Evolutionary conservation across 2,329 filamentous ascomycete genomes (phyloP), one percentile per base, ranked within the genome.

Genomic region (Fusarium mexicanum): DNA sequence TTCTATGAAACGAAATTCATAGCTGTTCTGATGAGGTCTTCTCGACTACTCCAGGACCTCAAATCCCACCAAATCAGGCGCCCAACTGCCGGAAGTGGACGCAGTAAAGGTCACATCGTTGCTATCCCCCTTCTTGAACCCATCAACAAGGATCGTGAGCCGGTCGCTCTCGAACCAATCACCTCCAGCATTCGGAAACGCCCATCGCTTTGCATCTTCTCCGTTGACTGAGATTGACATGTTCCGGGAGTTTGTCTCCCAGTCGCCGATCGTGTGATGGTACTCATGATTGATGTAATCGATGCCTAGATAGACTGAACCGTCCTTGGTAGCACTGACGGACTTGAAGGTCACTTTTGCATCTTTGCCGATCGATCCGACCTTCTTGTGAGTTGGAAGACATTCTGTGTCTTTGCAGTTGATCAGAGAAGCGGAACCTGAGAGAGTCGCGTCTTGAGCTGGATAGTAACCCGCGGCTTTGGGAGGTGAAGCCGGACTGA

Each of bases 261-360:
- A 83, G 1, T 73, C 82, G 80, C 86, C 88, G 1, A 84, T 79
- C 0, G 80, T 77, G 22, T 87, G 82, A 0, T 84, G 82, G 17
- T 87, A 81, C 14, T 88, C 86, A 69, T 89, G 88, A 78, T 89
- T 88, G 77, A 87, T 85, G 51, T 84, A 88, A 73, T 87, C 85
- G 18, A 88, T 77, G 2, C 84, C 85, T 2, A 88, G 66, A 38
- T 86, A 82, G 66, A 85, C 83, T 7, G 73, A 73, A 2, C 83
- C 82, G 8, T 69, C 77, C 0, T 76, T 80, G 2, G 79, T 70
- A 3, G 78, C 76, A 8, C 44, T 70, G 16, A 84, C 80, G 2
- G 77, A 76, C 7, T 78, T 65, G 55, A 88, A 84, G 0, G 77
- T 79, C n/a, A 83, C 80, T 7, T 65, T 79, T 3, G 84, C 80